Percentiles rank a stretch among this genome's conserved stretches.
These are phyloP conservation scores for Podospora appendiculata DNA, from an alignment of 495 filamentous ascomycete genomes.

Conservation along the genomic window DNA sequence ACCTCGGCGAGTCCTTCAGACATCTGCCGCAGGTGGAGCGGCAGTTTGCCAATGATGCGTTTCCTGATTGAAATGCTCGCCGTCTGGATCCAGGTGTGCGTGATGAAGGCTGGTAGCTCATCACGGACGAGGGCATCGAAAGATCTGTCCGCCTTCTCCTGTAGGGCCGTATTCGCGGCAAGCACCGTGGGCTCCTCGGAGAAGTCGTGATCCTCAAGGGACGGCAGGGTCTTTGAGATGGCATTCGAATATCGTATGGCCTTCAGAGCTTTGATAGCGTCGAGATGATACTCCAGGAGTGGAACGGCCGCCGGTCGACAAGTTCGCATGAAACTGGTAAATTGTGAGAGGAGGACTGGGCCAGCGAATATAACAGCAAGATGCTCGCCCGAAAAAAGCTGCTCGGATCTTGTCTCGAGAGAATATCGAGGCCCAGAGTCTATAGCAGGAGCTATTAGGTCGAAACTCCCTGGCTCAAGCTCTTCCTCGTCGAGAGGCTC, in stretches of 20 bases:
- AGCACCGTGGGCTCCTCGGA: conserved; percentile 31
- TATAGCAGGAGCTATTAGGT: conserved; percentile 36
- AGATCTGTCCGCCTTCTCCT: conserved; percentile 50
- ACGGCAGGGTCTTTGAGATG: conserved; percentile 44
- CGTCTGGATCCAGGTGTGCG: conserved; percentile 49
- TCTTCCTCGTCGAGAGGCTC: conserved; percentile 40
- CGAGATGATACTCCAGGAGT: conserved; percentile 63
- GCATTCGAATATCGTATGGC: conserved; percentile 67
- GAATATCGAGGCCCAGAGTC: conserved; percentile 25
- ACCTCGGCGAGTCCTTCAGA: conserved; percentile 69
- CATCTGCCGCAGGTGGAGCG: conserved; percentile 44
- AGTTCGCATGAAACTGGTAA: conserved; percentile 57
- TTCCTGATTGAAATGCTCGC: conserved; percentile 50
- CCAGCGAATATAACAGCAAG: conserved; percentile 58
- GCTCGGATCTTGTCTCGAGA: conserved; percentile 53
- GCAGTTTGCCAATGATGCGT: conserved; percentile 48
- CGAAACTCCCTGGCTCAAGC: conserved; percentile 43
- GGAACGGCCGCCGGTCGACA: conserved; percentile 55
- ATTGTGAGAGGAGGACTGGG: conserved; percentile 49
- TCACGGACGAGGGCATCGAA: conserved; percentile 54
- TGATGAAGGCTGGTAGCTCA: conserved; percentile 65
- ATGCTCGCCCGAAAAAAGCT: conserved; percentile 59
- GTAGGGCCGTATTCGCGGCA: conserved; percentile 45
- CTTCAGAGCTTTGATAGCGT: conserved; percentile 58
- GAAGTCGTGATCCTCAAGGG: conserved; percentile 38